Base-by-base conservation (phyloP, 306 rosid genomes). In the Rosa multiflora region DNA sequence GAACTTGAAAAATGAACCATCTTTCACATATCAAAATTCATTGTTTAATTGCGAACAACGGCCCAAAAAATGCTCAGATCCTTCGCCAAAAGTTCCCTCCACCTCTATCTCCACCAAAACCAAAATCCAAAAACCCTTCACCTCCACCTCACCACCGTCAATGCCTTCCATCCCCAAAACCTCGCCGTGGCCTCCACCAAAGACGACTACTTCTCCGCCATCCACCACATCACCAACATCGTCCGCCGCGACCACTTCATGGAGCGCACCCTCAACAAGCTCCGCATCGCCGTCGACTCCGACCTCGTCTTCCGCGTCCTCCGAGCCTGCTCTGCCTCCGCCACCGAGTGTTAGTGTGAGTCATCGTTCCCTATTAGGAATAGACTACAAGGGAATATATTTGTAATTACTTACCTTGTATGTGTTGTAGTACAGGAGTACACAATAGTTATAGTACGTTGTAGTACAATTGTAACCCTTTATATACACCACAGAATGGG, bases 271-370 rank as follows among this genome's bases (percentile, higher is more conserved):
- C 97, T 94, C 85, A 94, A 92, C 91, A 94, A 92, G 90, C 90
- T 94, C 67, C 87, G 76, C 18, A 82, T 92, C 75, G 72, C 87
- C 73, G 77, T 92, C 82, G 87, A 92, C 46, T 92, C 98, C 37
- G 98, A 94, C 64, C 91, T 94, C 42, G 97, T 92, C 55, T 94
- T 94, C 72, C 98, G 94, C 42, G 97, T 92, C 55, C 97, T 94
- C 72, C 98, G 94, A 48, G 86, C 97, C 14, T 92, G 94, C 82
- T 90, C 93, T 61, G 59, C 72, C 63, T 63, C 83, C 56, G 86
- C 89, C 68, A 82, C 88, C 1, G 94, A n/a, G n/a, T n/a, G n/a
- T n/a, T n/a, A n/a, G n/a, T n/a, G n/a, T n/a, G n/a, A n/a, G n/a
- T n/a, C n/a, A n/a, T n/a, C n/a, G n/a, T n/a, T n/a, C n/a, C n/a